Evolutionary conservation across 192 early-diverging fungal species (phyloP), one percentile per base, ranked within the genome.

Genomic region (Mortierella hygrophila): DNA sequence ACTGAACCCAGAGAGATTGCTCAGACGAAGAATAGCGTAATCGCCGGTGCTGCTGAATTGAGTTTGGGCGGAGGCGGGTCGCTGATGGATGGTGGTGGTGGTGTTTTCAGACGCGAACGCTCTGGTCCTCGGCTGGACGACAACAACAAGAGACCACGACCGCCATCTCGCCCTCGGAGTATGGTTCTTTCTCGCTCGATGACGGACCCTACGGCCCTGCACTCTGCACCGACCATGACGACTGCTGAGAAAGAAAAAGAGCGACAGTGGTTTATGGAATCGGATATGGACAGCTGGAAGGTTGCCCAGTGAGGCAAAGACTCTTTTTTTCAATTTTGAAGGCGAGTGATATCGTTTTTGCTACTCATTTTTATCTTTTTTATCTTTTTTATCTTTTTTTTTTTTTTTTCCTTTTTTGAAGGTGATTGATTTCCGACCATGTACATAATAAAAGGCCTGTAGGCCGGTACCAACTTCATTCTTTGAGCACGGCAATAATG

Each of bases 231-330:
- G 4, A 65, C 60, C 8, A 65, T 32, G 29, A 65, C 32, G 32
- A 41, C 20, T 26, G 70, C 72, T 13, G 68, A 55, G 11, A 52
- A 82, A 26, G 69, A 70, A 20, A 41, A 77, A 4, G 75, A 82
- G n/a, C 81, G 75, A 16, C 65, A 44, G 32, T 82, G 81, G 81
- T 82, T 65, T 65, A 35, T 52, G n/a, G 81, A 77, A 46, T 72
- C 81, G 40, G 81, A 82, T 29, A 77, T n/a, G 44, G 81, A 82
- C 32, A 35, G 75, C n/a, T 82, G 81, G 81, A 75, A 75, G n/a
- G 81, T 82, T 7, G 44, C 75, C 37, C 47, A 69, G 18, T 75
- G 72, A 81, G 26, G 40, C 18, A 26, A 4, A 40, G 38, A 3
- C 38, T 3, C 6, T 40, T 40, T 40, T 40, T 40, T 40, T 40